phyloP scores from a whole-genome alignment of 495 filamentous ascomycete genomes.

The Symbiotaphrina buchneri region DNA sequence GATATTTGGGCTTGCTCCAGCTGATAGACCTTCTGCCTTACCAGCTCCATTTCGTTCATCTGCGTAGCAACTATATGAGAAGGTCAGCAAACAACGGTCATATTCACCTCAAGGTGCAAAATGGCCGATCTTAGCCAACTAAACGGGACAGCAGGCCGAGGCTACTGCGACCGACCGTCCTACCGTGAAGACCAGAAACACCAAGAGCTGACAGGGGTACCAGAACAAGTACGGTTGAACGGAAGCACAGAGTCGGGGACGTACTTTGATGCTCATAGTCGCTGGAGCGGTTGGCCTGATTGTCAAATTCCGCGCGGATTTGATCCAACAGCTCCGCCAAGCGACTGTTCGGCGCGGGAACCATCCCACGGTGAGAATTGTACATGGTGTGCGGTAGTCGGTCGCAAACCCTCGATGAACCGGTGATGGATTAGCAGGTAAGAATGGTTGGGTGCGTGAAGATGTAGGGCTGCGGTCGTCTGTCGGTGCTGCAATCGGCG shows the following conservation, averaged over 20 bases:
- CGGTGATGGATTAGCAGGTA: too few relatives aligned
- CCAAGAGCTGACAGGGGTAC: slow-evolving; percentile 2
- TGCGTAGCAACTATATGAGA: slow-evolving; percentile 47
- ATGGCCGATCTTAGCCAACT: background rate
- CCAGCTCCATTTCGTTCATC: slow-evolving; percentile 78
- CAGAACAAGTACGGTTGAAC: too few relatives aligned
- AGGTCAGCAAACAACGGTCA: background rate
- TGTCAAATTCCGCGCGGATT: slow-evolving; percentile 77
- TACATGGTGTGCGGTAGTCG: slow-evolving; percentile 40
- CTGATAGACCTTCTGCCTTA: slow-evolving; percentile 73
- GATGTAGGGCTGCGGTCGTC: too few relatives aligned
- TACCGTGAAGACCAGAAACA: too few relatives aligned
- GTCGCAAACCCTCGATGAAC: too few relatives aligned
- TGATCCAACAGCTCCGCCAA: slow-evolving; percentile 80
- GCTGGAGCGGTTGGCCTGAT: slow-evolving; percentile 46
- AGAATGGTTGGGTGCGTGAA: too few relatives aligned
- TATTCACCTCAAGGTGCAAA: background rate
- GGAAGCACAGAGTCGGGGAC: slow-evolving; percentile 21
- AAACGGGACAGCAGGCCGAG: background rate
- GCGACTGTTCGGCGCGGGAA: slow-evolving; percentile 41
- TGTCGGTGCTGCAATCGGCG: too few relatives aligned
- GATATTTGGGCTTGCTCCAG: slow-evolving; percentile 70
- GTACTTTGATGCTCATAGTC: slow-evolving; percentile 81
- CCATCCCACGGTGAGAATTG: slow-evolving; percentile 68
- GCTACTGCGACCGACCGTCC: too few relatives aligned